Evolutionary conservation across 306 rosid genomes (phyloP).

Genomic region (Lathyrus oleraceus): DNA sequence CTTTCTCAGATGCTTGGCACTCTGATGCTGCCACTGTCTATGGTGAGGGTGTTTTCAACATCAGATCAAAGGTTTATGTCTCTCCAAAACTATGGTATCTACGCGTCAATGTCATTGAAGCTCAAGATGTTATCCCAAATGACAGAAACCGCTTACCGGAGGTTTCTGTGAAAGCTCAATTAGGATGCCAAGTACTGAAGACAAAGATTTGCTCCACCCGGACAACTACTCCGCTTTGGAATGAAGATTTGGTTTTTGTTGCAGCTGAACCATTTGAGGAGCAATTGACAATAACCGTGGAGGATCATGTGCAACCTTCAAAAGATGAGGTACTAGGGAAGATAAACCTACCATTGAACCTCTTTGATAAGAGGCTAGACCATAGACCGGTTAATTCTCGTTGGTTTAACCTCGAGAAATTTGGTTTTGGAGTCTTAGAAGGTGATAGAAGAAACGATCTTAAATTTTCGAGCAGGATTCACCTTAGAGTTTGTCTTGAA

Average conservation of each 20-base stretch:
- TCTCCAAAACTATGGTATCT: constrained; percentile 93
- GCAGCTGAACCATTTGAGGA: constrained; percentile 95
- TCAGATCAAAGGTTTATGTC: constrained; percentile 81
- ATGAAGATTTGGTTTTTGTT: constrained; percentile 83
- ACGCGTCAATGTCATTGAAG: constrained; percentile 77
- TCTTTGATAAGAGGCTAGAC: constrained; percentile 71
- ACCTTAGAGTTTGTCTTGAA: constrained; percentile 83
- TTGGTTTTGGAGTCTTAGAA: constrained; percentile 68
- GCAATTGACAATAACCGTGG: constrained; percentile 60
- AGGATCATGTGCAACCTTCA: constrained; percentile 67
- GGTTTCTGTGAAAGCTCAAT: constrained; percentile 72
- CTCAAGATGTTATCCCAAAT: constrained; percentile 70
- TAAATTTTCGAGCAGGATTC: constrained; percentile 78
- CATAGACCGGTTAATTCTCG: constrained; percentile 75
- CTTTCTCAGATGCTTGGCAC: constrained; percentile 86
- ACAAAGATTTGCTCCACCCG: constrained; percentile 60
- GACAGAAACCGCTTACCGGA: constrained; percentile 68
- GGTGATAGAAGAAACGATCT: constrained; percentile 71
- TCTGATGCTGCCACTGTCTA: constrained; percentile 75
- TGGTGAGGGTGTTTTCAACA: constrained; percentile 75
- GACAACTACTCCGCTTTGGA: constrained; percentile 68
- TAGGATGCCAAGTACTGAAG: constrained; percentile 68
- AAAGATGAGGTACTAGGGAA: constrained; percentile 78
- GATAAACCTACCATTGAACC: constrained; percentile 62
- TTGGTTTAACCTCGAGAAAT: constrained; percentile 84